Base-by-base conservation (phyloP, 306 rosid genomes). In the Lotus japonicus region DNA sequence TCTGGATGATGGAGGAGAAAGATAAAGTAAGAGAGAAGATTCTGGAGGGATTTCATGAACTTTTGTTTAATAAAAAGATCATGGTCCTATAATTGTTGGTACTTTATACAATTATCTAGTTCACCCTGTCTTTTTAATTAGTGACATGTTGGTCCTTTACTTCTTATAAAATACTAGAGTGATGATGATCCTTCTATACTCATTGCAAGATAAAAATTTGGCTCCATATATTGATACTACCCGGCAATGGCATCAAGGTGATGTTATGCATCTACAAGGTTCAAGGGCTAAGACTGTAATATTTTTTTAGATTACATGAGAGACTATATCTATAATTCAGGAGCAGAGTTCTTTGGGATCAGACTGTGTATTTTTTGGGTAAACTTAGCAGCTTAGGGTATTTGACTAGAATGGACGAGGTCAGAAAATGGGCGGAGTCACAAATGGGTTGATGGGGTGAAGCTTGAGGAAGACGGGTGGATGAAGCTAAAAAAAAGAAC, bases 1-100 rank as follows among this genome's bases (percentile, higher is more conserved):
- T 68, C 42, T 49, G 68, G 78, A 83, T 71, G 73, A 81, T 76
- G 48, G 83, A 73, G 43, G 79, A 71, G 66, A 6, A 71, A 42
- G 83, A 81, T 17, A 65, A 33, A 52, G 64, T 52, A 66, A 76
- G 64, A 67, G 11, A 50, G 69, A 65, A 70, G 72, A 78, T 54
- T 82, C 72, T 16, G 35, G 53, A 68, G 75, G 69, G 70, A 65
- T 66, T 52, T 65, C 46, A 7, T 73, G 66, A 28, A 53, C 73
- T 49, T 49, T 67, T 71, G 48, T 75, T 76, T 45, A 72, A 9
- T 8, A 10, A 11, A 35, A 61, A 17, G 46, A 68, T 36, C 67
- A 67, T 39, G 41, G 41, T 71, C 49, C 58, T 63, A 26, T 68
- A 77, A 78, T 70, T 52, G 64, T 70, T 67, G 71, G 28, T 46